These are phyloP conservation scores for Macrocybe gigantea DNA, from an alignment of 768 basidiomycete species.

Conservation along the genomic window DNA sequence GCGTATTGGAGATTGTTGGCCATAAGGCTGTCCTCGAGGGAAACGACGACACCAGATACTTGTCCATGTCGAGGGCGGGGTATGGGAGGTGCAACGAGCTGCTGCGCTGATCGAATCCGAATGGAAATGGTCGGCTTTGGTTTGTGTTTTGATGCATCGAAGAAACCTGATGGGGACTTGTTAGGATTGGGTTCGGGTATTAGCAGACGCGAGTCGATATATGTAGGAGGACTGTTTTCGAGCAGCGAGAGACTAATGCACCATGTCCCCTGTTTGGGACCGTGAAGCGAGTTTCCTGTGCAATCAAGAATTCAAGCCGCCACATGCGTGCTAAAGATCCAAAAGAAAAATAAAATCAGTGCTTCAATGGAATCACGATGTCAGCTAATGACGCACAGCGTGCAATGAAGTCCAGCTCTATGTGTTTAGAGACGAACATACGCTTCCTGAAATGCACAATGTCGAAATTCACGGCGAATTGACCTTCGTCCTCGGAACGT, in stretches of 20 bases:
- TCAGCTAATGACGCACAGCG: slow-evolving; percentile 24
- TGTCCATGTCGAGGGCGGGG: neutral
- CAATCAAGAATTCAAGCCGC: slow-evolving; percentile 39
- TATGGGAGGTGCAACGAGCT: slow-evolving; percentile 22
- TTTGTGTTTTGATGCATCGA: slow-evolving; percentile 9
- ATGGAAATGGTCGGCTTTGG: slow-evolving; percentile 29
- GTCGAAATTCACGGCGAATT: slow-evolving; percentile 48
- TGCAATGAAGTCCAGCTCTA: slow-evolving; percentile 64
- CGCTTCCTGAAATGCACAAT: slow-evolving; percentile 62
- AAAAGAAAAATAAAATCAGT: neutral
- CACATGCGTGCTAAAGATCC: slow-evolving; percentile 46
- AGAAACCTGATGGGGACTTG: slow-evolving; percentile 2
- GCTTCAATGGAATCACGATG: neutral
- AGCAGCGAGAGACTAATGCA: slow-evolving; percentile 44
- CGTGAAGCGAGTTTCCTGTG: slow-evolving; percentile 8
- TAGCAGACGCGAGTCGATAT: slow-evolving; percentile 46
- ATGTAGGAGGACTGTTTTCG: slow-evolving; percentile 54
- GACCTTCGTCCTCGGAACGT: slow-evolving; percentile 43
- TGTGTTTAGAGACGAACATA: slow-evolving; percentile 55
- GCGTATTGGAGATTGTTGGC: slow-evolving; percentile 45
- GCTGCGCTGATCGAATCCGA: slow-evolving; percentile 27
- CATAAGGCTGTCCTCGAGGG: slow-evolving; percentile 32
- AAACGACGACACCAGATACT: slow-evolving; percentile 26
- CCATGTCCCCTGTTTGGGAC: slow-evolving; percentile 34
- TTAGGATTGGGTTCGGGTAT: slow-evolving; percentile 24